Base-by-base conservation (phyloP, 106 monocot genomes). In the Iris macrosiphon region DNA sequence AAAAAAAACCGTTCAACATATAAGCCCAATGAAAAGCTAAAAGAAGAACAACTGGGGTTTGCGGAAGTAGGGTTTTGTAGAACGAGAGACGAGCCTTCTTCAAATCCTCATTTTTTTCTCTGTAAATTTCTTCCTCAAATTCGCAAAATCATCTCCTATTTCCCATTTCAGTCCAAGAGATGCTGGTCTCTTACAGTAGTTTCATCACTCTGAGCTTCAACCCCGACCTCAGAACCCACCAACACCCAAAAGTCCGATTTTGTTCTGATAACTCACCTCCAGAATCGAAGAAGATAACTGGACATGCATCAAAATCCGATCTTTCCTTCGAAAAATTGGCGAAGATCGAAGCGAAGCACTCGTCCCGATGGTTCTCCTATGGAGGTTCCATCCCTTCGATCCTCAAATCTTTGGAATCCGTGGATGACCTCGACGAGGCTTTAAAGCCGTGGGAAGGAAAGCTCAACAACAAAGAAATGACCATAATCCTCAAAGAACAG, bases 401-500 rank as follows among this genome's bases (percentile, higher is more conserved):
- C 6, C 42, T 94, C 69, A 59, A 71, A 7, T 69, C 94, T 6
- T 33, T 94, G 33, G 69, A 84, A 29, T 3, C 63, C 14, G 14
- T 61, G n/a, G 17, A 29, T 21, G 72, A 89, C 39, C 27, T 94
- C 26, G 79, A 76, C 21, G 76, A 85, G 42, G 94, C 94, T 33
- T 42, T 94, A 9, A 61, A 71, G 67, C 85, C 84, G n/a, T 94
- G 88, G 88, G 72, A 73, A 52, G 67, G 34, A 1, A 84, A 25
- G 13, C 75, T 94, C 7, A 85, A 33, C 65, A 72, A 56, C 68
- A 85, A 85, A 65, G 95, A 85, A 59, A 75, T 76, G 55, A 89
- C 85, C 27, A 79, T 95, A 23, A 86, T 95, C 44, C 71, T 95
- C 60, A 82, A 79, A 52, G 89, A 89, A 52, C 95, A 95, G 62